phyloP scores from a whole-genome alignment of 2,329 filamentous ascomycete species.

The Colletotrichum magnum region DNA sequence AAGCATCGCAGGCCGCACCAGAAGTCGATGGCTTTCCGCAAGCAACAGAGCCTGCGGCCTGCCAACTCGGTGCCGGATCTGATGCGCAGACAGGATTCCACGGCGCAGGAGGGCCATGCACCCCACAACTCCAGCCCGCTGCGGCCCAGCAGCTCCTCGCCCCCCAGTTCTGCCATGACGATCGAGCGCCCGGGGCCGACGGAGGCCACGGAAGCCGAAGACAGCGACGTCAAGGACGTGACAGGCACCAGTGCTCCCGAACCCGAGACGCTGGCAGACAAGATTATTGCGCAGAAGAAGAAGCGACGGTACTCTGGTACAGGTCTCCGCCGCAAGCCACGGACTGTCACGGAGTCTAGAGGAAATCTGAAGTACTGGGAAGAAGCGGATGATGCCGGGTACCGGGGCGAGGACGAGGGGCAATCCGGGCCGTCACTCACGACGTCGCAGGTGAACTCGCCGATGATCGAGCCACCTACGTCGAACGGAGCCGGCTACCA shows the following conservation, averaged over 20 bases:
- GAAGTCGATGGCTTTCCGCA: constrained; percentile 69
- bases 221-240: constrained; percentile 64
- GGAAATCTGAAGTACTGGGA: constrained; percentile 93
- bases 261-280: constrained; percentile 66
- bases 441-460: constrained; percentile 39
- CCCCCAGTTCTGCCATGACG: constrained; percentile 23
- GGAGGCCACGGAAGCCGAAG: constrained; percentile 46
- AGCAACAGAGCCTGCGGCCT: constrained; percentile 61
- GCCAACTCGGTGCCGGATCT: constrained; percentile 62
- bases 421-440: constrained; percentile 28
- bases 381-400: constrained; percentile 87
- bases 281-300: constrained; percentile 56
- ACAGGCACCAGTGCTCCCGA: constrained; percentile 77
- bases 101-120: constrained; percentile 35
- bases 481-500: constrained; percentile 14
- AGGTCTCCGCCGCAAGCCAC: constrained; percentile 80
- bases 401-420: constrained; percentile 76
- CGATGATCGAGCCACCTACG: constrained; percentile 33
- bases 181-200: constrained; percentile 22
- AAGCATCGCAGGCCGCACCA: constrained; percentile 81
- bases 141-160: constrained; percentile 29
- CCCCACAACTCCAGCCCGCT: constrained; percentile 32
- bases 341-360: constrained; percentile 77
- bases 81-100: constrained; percentile 37
- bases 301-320: constrained; percentile 89